Conservation (phyloP, 768 basidiomycete genomes). For the Boletus pseudo-olivaceus region DNA sequence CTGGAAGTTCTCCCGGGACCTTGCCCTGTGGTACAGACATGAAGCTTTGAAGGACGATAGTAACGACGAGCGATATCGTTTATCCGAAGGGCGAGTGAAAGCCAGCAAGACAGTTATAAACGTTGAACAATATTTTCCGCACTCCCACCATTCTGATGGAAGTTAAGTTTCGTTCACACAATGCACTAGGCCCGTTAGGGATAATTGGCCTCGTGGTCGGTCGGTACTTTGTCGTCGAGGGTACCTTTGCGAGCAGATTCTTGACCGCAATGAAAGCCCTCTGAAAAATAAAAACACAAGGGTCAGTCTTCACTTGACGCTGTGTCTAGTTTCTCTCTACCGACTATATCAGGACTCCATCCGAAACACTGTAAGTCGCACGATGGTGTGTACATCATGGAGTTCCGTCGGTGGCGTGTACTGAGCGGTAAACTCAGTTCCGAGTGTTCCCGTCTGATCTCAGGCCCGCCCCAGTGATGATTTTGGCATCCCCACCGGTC, state of each 20-base stretch:
- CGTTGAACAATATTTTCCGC: not conserved
- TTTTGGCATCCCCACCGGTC: too few relatives aligned
- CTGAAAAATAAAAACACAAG: too few relatives aligned
- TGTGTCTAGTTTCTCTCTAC: not conserved
- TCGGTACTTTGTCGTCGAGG: too few relatives aligned
- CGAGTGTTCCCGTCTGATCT: too few relatives aligned
- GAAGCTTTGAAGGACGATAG: not conserved
- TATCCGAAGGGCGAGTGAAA: not conserved
- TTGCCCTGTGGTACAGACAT: conserved; percentile 18
- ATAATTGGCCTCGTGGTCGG: too few relatives aligned
- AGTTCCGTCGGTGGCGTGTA: too few relatives aligned
- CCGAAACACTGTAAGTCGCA: not conserved
- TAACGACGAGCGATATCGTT: not conserved
- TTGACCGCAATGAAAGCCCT: too few relatives aligned
- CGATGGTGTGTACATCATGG: not conserved
- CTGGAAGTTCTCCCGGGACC: conserved; percentile 10
- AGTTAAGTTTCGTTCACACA: not conserved
- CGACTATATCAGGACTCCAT: not conserved
- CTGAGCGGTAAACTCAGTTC: too few relatives aligned
- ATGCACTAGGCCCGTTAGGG: too few relatives aligned
- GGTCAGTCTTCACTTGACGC: too few relatives aligned
- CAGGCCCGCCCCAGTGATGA: too few relatives aligned
- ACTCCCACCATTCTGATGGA: not conserved
- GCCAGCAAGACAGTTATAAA: not conserved
- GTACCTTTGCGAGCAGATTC: too few relatives aligned